Evolutionary conservation across 225 moss, liverwort and hornwort species (phyloP).

Genomic region (Pleurozium schreberi): DNA sequence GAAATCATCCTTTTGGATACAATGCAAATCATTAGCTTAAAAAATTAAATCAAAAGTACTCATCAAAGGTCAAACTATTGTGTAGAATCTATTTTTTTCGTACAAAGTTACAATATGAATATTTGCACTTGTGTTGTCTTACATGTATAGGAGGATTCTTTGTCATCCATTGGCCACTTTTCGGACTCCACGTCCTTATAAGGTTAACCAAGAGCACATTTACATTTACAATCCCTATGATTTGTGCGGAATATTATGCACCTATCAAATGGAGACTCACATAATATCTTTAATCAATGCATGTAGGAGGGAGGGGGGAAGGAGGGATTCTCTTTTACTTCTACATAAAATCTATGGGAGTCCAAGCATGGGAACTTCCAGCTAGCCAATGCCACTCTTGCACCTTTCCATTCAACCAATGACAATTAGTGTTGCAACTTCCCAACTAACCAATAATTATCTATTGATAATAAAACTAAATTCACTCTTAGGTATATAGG

Average conservation of each 20-base stretch:
- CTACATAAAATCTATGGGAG: too few species aligned
- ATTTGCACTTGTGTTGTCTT: accelerated
- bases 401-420: not conserved
- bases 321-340: too few species aligned
- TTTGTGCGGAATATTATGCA: not conserved
- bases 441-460: too few species aligned
- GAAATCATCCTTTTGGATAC: not conserved
- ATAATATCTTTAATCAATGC: too few species aligned
- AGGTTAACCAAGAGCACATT: not conserved
- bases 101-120: not conserved
- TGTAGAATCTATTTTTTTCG: accelerated
- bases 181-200: accelerated
- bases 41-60: not conserved
- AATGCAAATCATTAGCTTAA: not conserved
- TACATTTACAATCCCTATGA: not conserved
- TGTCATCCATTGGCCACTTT: accelerated
- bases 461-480: too few species aligned
- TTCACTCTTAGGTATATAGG: too few species aligned
- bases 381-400: not conserved
- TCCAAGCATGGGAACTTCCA: too few species aligned
- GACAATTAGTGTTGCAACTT: too few species aligned
- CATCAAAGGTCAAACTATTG: not conserved
- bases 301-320: too few species aligned
- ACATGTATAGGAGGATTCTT: not conserved
- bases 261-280: not conserved